phyloP scores from a whole-genome alignment of 768 basidiomycete genomes.

The Mycena galopus region DNA sequence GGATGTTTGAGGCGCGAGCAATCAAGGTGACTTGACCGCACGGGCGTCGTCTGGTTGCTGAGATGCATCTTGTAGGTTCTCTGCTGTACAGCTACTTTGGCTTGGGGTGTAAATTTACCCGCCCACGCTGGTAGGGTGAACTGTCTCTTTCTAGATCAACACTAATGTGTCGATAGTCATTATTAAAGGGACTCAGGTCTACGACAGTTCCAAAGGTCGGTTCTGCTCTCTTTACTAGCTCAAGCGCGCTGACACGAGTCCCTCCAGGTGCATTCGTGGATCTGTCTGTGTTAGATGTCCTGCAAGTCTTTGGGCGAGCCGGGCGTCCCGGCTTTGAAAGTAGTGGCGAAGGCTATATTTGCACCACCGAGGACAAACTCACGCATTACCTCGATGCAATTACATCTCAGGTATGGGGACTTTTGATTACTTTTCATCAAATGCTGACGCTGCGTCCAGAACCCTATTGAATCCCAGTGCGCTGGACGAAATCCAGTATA shows the following conservation, averaged over 20 bases:
- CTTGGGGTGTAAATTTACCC: conserved; percentile 99
- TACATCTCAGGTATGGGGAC: conserved; percentile 77
- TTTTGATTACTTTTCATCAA: neutral
- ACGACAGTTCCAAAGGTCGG: conserved; percentile 83
- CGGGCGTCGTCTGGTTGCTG: neutral
- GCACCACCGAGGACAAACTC: conserved; percentile 94
- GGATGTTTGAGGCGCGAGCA: conserved; percentile 89
- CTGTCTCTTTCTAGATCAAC: conserved; percentile 21
- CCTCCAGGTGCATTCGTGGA: conserved; percentile 86
- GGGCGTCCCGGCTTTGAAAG: conserved; percentile 89
- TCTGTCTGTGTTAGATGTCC: conserved; percentile 92
- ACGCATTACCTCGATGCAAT: conserved; percentile 91
- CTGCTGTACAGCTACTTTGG: conserved; percentile 97
- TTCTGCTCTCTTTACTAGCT: neutral
- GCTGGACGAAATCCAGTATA: conserved; percentile 39
- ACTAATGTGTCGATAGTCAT: conserved; percentile 65
- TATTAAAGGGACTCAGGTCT: conserved; percentile 98
- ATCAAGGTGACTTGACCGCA: conserved; percentile 77
- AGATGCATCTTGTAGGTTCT: conserved; percentile 77
- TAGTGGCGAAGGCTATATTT: conserved; percentile 97
- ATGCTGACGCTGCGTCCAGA: conserved; percentile 56
- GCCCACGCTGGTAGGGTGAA: conserved; percentile 86
- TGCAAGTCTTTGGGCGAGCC: conserved; percentile 98
- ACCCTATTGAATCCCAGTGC: conserved; percentile 96
- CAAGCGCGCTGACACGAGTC: neutral